phyloP scores from a whole-genome alignment of 352 stramenopile genomes.

The Poterioochromonas sp. region DNA sequence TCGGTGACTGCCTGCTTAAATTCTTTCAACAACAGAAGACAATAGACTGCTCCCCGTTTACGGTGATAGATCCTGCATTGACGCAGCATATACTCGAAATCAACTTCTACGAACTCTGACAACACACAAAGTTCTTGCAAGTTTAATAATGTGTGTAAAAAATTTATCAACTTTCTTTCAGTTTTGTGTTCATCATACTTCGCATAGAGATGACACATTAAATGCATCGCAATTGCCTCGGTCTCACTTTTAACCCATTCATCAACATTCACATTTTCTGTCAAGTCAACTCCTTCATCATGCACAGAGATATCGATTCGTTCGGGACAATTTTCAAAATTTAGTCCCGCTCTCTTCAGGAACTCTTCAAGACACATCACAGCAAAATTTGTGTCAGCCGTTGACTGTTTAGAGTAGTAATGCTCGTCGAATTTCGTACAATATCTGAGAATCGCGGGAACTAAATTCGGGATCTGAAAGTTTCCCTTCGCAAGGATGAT shows the following conservation, averaged over 20 bases:
- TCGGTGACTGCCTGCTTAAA: background rate
- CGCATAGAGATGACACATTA: background rate
- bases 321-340: background rate
- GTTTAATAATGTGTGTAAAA: background rate
- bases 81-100: background rate
- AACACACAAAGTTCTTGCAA: background rate
- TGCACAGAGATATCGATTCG: background rate
- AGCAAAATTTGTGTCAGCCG: conserved; percentile 4
- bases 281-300: background rate
- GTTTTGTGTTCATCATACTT: background rate
- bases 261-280: no score
- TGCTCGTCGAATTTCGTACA: background rate
- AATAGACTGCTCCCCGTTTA: background rate
- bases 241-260: background rate
- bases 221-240: background rate
- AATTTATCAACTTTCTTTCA: background rate
- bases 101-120: background rate
- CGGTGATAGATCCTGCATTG: background rate
- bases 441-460: background rate
- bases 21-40: background rate
- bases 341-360: background rate
- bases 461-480: background rate
- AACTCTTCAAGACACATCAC: background rate
- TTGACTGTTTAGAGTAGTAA: background rate
- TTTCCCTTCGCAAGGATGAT: background rate